These are phyloP conservation scores for Dittrichia graveolens DNA, from an alignment of 129 eudicot genomes.

Conservation along the genomic window DNA sequence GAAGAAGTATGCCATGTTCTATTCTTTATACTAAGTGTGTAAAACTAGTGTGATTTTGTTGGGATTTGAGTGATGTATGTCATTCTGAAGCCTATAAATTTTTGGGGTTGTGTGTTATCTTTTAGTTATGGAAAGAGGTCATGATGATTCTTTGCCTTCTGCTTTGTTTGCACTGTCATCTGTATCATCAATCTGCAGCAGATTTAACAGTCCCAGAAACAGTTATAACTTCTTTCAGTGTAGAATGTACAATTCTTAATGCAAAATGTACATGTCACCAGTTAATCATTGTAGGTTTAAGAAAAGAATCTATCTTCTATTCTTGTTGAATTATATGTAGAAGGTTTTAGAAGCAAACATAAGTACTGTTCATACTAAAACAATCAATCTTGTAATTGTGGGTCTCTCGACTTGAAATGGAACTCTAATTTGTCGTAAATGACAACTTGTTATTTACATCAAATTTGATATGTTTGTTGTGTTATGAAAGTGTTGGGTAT, in stretches of 20 bases:
- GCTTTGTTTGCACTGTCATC: slow-evolving; percentile 29
- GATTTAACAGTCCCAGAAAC: slow-evolving; percentile 30
- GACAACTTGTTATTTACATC: too few species aligned
- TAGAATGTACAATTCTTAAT: slow-evolving; percentile 11
- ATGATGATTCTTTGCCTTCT: slow-evolving; percentile 28
- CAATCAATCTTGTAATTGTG: background rate
- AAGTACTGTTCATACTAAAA: background rate
- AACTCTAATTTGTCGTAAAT: too few species aligned
- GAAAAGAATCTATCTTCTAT: background rate
- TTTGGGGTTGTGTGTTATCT: slow-evolving; percentile 49
- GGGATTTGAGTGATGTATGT: slow-evolving; percentile 32
- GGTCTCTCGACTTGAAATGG: too few species aligned
- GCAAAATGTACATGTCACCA: slow-evolving; percentile 8
- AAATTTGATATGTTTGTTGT: background rate
- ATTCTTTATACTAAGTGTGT: slow-evolving; percentile 23
- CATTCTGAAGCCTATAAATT: slow-evolving; percentile 29
- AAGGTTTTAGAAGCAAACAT: slow-evolving; percentile 16
- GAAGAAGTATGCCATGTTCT: slow-evolving; percentile 17
- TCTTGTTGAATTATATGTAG: slow-evolving; percentile 20
- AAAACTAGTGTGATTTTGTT: slow-evolving; percentile 28
- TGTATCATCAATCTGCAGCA: slow-evolving; percentile 28
- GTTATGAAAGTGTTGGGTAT: background rate
- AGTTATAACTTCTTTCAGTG: slow-evolving; percentile 2
- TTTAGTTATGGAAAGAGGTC: slow-evolving; percentile 46
- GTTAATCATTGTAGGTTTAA: slow-evolving; percentile 5